Evolutionary conservation across 768 basidiomycete species (phyloP).

Genomic region (Lentinula aciculospora): DNA sequence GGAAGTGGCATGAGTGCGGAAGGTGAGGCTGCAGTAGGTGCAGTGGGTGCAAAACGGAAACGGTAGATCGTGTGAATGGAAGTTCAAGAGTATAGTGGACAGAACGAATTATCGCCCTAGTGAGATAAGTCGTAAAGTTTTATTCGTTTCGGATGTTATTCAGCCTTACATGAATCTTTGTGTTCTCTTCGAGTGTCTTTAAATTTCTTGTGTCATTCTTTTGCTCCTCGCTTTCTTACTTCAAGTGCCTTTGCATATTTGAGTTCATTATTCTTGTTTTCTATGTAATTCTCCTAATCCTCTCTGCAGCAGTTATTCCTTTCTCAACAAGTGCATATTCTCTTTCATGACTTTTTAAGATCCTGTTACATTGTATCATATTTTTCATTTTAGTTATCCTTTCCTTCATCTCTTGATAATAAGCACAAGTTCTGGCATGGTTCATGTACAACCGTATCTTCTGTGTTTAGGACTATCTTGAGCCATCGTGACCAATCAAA

Average conservation of each 20-base stretch:
- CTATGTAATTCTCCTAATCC: neutral
- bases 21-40: conserved; percentile 21
- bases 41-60: conserved; percentile 31
- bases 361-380: no score
- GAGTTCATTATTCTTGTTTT: neutral
- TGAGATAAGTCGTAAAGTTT: neutral
- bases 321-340: no score
- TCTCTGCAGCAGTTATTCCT: no score
- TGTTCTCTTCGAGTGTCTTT: no score
- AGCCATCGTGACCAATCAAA: no score
- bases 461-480: no score
- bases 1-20: conserved; percentile 10
- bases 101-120: neutral
- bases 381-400: no score
- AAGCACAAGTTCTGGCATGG: no score
- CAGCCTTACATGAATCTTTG: neutral
- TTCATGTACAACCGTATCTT: no score
- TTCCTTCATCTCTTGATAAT: no score
- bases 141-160: neutral
- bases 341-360: no score
- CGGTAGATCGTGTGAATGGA: conserved; percentile 15
- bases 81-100: neutral
- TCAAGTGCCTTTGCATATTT: neutral
- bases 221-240: neutral
- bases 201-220: neutral